A percentile compares a stretch with the other conserved stretches of the same genome.
These are phyloP conservation scores for Thelonectria rubi DNA, from an alignment of 2,329 filamentous ascomycete genomes.

Conservation along the genomic window DNA sequence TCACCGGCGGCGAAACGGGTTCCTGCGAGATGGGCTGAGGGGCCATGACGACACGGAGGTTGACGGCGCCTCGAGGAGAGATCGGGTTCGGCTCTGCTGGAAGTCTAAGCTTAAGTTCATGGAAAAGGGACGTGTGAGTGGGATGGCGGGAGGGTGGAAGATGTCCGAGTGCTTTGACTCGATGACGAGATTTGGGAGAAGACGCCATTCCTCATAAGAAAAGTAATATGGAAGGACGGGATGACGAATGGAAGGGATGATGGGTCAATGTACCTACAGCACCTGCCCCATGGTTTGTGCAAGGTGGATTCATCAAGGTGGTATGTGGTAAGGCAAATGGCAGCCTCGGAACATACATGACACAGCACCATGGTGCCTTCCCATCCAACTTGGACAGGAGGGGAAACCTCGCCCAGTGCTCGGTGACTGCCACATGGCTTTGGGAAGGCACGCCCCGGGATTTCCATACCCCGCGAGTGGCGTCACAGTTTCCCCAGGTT, in stretches of 20 bases:
- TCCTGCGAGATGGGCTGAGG: constrained; percentile 6
- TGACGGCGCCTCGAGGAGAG: neutral
- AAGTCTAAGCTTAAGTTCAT: constrained; percentile 2
- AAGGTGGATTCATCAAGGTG: neutral
- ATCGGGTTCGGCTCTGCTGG: neutral
- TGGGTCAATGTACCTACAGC: neutral
- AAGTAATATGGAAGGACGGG: neutral
- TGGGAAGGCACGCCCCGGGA: neutral
- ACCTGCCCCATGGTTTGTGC: constrained; percentile 5
- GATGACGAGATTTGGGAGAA: constrained; percentile 4
- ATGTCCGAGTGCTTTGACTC: neutral
- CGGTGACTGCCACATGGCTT: constrained; percentile 17
- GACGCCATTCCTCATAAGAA: constrained; percentile 10
- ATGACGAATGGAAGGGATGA: neutral
- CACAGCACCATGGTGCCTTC: neutral
- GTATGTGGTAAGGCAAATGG: neutral
- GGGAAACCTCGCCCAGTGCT: neutral
- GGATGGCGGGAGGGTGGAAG: constrained; percentile 6
- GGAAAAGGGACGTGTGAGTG: constrained; percentile 11
- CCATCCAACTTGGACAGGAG: too few species aligned
- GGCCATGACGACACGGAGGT: neutral
- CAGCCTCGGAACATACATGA: constrained; percentile 8
- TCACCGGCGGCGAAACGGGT: constrained; percentile 3
- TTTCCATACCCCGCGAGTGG: neutral
- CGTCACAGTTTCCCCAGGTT: neutral